Evolutionary conservation across 1,284 basidiomycete genomes (phyloP).

Genomic region (Trichosporon sp.): DNA sequence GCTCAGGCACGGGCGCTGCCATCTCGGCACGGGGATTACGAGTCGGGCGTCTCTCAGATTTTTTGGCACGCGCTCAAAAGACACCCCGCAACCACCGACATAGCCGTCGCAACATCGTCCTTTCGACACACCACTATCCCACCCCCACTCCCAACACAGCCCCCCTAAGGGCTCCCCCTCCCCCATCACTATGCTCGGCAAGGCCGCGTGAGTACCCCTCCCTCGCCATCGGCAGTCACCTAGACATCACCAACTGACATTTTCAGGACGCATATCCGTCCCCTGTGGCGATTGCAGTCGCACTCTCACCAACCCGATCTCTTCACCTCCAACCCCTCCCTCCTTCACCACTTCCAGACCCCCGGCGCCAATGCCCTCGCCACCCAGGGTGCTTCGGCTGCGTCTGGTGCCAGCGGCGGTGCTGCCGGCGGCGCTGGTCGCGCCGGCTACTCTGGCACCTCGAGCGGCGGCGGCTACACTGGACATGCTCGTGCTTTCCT

Average conservation of each 20-base stretch:
- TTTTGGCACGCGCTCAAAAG: slow-evolving; percentile 20
- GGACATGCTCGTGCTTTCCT: slow-evolving; percentile 54
- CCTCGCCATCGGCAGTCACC: background rate
- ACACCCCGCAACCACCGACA: background rate
- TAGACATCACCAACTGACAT: slow-evolving; percentile 6
- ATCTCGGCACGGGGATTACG: slow-evolving; percentile 19
- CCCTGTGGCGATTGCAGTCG: slow-evolving; percentile 49
- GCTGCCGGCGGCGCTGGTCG: slow-evolving; percentile 43
- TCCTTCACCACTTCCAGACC: slow-evolving; percentile 53
- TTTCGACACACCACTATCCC: background rate
- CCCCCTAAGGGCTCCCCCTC: slow-evolving; percentile 17
- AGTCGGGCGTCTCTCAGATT: slow-evolving; percentile 14
- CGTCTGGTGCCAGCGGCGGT: slow-evolving; percentile 30
- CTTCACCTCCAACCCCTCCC: slow-evolving; percentile 56
- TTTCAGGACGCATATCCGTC: slow-evolving; percentile 52
- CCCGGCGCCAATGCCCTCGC: slow-evolving; percentile 37
- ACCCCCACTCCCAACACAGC: slow-evolving; percentile 18
- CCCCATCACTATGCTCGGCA: slow-evolving; percentile 46
- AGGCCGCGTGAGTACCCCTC: slow-evolving; percentile 49
- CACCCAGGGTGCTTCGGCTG: slow-evolving; percentile 35
- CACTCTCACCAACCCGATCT: slow-evolving; percentile 45
- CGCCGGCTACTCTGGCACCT: slow-evolving; percentile 45
- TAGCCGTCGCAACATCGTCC: slow-evolving; percentile 13
- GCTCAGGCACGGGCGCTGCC: background rate
- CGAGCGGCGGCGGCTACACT: slow-evolving; percentile 47